Percentiles rank a stretch among this genome's conserved stretches.
Evolutionary conservation across 2,329 filamentous ascomycete genomes (phyloP).

Genomic region (Trichoderma cornu-damae): DNA sequence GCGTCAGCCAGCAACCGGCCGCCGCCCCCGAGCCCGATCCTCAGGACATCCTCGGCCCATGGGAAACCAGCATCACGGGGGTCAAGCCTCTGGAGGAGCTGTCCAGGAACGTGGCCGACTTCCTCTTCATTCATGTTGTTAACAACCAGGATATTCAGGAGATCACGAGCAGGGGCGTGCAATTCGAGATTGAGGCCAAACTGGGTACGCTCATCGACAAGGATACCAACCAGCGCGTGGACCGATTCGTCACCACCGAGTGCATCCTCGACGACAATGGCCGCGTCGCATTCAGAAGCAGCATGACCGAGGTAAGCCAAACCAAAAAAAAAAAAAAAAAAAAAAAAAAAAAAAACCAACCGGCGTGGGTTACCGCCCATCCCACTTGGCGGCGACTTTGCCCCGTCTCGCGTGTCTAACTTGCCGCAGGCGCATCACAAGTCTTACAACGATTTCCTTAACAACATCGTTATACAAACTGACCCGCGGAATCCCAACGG

Average conservation of each 20-base stretch:
- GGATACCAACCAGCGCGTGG: conserved; percentile 63
- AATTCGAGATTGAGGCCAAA: conserved; percentile 93
- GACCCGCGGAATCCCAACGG: conserved; percentile 48
- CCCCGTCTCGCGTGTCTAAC: conserved; percentile 22
- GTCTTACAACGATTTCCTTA: conserved; percentile 78
- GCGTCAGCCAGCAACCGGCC: conserved; percentile 22
- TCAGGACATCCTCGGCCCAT: conserved; percentile 45
- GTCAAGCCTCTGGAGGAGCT: conserved; percentile 68
- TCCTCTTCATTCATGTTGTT: conserved; percentile 68
- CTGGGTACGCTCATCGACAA: conserved; percentile 75
- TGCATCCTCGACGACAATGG: conserved; percentile 59
- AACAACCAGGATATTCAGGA: conserved; percentile 60
- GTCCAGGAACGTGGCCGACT: conserved; percentile 72
- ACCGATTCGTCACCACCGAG: conserved; percentile 63
- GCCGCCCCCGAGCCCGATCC: conserved; percentile 27
- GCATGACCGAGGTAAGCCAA: conserved; percentile 85
- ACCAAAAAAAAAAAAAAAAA: no score
- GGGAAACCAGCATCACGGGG: conserved; percentile 65
- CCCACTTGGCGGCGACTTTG: not conserved
- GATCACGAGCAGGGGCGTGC: conserved; percentile 58
- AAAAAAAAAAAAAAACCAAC: no score
- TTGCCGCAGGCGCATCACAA: conserved; percentile 66
- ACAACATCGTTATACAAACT: conserved; percentile 58
- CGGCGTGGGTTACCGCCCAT: no score
- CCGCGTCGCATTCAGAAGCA: conserved; percentile 70